Percentiles rank a stretch among this genome's conserved stretches.
Evolutionary conservation across 768 basidiomycete species (phyloP).

Genomic region (Erythrobasidium yunnanense): DNA sequence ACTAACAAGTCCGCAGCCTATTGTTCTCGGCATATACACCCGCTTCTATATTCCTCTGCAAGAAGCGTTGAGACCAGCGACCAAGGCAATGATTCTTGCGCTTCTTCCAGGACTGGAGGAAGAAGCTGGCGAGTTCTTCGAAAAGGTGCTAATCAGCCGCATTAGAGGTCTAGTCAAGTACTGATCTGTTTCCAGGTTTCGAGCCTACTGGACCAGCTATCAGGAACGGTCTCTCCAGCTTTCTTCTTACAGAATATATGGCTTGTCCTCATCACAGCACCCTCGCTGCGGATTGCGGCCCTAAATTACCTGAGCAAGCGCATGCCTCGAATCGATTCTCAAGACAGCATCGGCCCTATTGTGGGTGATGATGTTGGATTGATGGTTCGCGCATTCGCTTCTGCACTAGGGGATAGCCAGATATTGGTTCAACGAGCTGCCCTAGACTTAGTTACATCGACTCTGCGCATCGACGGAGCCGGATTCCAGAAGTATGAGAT

Average conservation of each 20-base stretch:
- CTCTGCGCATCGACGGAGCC: conserved; percentile 60
- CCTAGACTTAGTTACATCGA: conserved; percentile 70
- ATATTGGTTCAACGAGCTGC: conserved; percentile 75
- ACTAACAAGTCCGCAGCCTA: conserved; percentile 49
- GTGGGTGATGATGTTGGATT: conserved; percentile 80
- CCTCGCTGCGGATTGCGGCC: conserved; percentile 70
- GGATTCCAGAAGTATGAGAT: conserved; percentile 50
- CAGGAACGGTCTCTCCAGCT: conserved; percentile 67
- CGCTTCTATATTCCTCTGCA: conserved; percentile 82
- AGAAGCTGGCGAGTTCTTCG: conserved; percentile 94
- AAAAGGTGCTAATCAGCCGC: conserved; percentile 41
- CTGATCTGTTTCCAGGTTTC: conserved; percentile 41
- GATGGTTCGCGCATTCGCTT: conserved; percentile 84
- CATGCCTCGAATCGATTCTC: conserved; percentile 49
- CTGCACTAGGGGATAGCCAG: conserved; percentile 86
- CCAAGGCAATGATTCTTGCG: conserved; percentile 88
- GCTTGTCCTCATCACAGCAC: conserved; percentile 81
- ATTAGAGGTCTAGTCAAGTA: no score
- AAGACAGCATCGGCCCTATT: conserved; percentile 42
- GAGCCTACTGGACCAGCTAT: conserved; percentile 64
- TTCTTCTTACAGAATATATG: conserved; percentile 96
- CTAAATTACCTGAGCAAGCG: conserved; percentile 76
- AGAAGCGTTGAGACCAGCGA: conserved; percentile 66
- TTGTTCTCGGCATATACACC: conserved; percentile 81
- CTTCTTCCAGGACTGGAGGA: conserved; percentile 92